These are phyloP conservation scores for Oryza longistaminata DNA, from an alignment of 176 grass and related monocot genomes.

Conservation along the genomic window DNA sequence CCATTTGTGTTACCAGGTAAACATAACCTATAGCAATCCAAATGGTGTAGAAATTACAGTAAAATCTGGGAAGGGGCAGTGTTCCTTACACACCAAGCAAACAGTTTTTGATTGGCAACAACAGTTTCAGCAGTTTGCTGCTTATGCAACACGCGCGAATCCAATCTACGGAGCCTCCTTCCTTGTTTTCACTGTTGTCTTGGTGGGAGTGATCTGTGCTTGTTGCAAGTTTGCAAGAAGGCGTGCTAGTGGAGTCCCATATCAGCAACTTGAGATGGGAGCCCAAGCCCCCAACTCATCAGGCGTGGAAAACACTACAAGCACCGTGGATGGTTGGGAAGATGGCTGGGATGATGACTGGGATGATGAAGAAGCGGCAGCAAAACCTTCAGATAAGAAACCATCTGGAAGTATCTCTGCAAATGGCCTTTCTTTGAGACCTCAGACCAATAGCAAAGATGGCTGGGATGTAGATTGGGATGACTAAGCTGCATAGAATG, in stretches of 20 bases:
- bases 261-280: slow-evolving; percentile 94
- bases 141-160: slow-evolving; percentile 57
- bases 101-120: slow-evolving; percentile 57
- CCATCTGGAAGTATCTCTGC: slow-evolving; percentile 42
- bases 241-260: slow-evolving; percentile 33
- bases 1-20: slow-evolving; percentile 49
- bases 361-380: slow-evolving; percentile 81
- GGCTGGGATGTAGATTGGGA: slow-evolving; percentile 97
- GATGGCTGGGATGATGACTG: slow-evolving; percentile 91
- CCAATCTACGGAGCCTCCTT: slow-evolving; percentile 82
- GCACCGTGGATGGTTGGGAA: slow-evolving; percentile 69
- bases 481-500: slow-evolving; percentile 50
- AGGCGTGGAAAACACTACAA: slow-evolving; percentile 41
- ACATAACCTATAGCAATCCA: slow-evolving; percentile 29
- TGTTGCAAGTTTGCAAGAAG: slow-evolving; percentile 74
- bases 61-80: slow-evolving; percentile 40
- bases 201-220: slow-evolving; percentile 49
- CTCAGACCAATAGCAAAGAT: slow-evolving; percentile 63
- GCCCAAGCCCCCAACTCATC: slow-evolving; percentile 41
- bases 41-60: slow-evolving; percentile 53
- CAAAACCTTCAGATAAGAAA: slow-evolving; percentile 47
- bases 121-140: slow-evolving; percentile 51
- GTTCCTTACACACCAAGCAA: slow-evolving; percentile 38
- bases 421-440: slow-evolving; percentile 67
- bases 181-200: slow-evolving; percentile 56